Evolutionary conservation across 108 stramenopile species (phyloP).

Genomic region (Aureococcus anophagefferens): DNA sequence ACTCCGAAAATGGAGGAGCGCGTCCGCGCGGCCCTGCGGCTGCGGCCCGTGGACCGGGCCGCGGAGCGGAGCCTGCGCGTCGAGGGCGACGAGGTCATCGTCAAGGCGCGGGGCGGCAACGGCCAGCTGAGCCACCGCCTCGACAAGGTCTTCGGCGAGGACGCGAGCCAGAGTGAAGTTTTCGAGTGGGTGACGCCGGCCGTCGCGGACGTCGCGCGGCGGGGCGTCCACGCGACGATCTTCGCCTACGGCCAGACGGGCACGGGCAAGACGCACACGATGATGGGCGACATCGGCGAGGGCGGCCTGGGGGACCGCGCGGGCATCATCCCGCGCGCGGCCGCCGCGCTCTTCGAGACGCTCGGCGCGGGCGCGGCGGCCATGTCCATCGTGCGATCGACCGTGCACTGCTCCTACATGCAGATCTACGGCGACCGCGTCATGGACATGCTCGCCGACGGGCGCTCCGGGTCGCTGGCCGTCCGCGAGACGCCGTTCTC

Average conservation of each 20-base stretch:
- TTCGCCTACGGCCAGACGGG: conserved; percentile 53
- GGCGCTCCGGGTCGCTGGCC: conserved; percentile 18
- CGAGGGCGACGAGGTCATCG: neutral
- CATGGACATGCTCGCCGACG: conserved; percentile 27
- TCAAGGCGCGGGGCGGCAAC: neutral
- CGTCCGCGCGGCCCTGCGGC: neutral
- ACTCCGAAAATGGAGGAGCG: neutral
- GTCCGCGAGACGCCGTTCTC: conserved; percentile 34
- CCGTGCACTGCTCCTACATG: conserved; percentile 24
- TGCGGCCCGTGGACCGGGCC: neutral
- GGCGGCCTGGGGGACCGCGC: neutral
- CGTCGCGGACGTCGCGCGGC: conserved; percentile 22
- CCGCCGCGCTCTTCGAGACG: conserved; percentile 18
- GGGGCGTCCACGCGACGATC: conserved; percentile 42
- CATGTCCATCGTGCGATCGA: neutral
- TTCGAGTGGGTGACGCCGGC: conserved; percentile 28
- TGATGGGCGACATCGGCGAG: conserved; percentile 30
- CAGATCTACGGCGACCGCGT: conserved; percentile 48
- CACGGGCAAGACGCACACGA: conserved; percentile 46
- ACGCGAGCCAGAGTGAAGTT: conserved; percentile 29
- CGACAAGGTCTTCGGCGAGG: conserved; percentile 35
- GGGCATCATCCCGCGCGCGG: conserved; percentile 38
- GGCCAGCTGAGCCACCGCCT: conserved; percentile 2
- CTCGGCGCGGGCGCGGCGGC: neutral
- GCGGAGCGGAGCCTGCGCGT: neutral